Base-by-base conservation (phyloP, 208 protist genomes). In the Trypanosoma congolense region DNA sequence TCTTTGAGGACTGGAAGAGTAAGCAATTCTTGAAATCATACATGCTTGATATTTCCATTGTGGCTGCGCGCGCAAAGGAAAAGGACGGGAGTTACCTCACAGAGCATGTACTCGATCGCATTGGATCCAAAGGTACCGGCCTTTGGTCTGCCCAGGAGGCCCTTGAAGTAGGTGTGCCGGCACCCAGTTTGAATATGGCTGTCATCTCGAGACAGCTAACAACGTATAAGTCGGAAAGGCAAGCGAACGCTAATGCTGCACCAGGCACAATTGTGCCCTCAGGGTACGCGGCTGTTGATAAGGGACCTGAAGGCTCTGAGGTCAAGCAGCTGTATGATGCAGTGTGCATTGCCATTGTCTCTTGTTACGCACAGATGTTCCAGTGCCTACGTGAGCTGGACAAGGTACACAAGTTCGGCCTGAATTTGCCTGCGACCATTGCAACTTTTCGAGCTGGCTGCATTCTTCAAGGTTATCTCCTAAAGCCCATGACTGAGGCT, bases 1-100 rank as follows among this genome's bases (percentile, higher is more conserved):
- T 97, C 4, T 97, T 99, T 51, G 61, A 81, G 53, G 71, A 96
- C 43, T 99, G 96, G 96, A 98, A 98, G 62, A 60, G 74, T 18
- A 61, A 83, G 33, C 83, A 84, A 28, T 97, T 97, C 57, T 78
- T 99, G 4, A 65, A 93, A 35, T 96, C 84, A 5, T 99, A 97
- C 77, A 90, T 99, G 65, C 93, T 99, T 44, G 98, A 99, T 72
- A 99, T 99, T 64, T 97, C 97, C 28, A 81, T 95, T 35, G 83
- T 87, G 31, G 97, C 98, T 3, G 84, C 98, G 56, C 73, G 70
- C 21, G 94, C 95, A 22, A 98, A 94, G 82, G 92, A 97, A 30
- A 61, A 73, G 16, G 72, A 77, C 9, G 77, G 81, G 35, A 82
- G 55, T 46, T 81, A 96, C 46, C 73, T 99, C 12, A 80, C 97